Conservation (phyloP, 2,329 filamentous ascomycete species). For the Claviceps sorghi region DNA sequence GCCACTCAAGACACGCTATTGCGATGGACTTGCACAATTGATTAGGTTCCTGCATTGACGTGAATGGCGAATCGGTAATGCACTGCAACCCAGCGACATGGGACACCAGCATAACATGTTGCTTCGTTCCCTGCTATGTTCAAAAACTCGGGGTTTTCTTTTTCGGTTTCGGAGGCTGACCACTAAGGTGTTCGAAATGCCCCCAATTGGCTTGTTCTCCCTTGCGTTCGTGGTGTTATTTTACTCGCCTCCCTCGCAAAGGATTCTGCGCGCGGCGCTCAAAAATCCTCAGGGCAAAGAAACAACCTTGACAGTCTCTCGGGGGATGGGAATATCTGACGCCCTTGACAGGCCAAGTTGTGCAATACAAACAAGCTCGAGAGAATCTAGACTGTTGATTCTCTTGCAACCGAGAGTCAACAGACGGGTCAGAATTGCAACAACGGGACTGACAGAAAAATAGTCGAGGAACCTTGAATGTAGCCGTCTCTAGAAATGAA, state of each 20-base stretch:
- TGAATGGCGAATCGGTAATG: neutral
- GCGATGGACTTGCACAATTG: neutral
- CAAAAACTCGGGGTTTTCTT: conserved; percentile 1
- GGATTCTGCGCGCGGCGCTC: neutral
- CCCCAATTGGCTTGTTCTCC: conserved; percentile 1
- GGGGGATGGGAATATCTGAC: neutral
- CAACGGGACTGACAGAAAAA: neutral
- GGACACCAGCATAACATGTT: neutral
- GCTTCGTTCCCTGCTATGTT: too few species aligned
- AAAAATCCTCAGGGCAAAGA: neutral
- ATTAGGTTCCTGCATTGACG: neutral
- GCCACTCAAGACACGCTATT: neutral
- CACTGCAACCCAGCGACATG: neutral
- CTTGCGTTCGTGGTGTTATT: conserved; percentile 1
- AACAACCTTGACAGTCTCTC: neutral
- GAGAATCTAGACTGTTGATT: neutral
- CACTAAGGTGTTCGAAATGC: neutral
- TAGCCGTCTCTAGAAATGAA: neutral
- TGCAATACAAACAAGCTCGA: neutral
- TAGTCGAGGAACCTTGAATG: neutral
- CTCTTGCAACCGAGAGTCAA: neutral
- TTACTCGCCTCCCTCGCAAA: neutral
- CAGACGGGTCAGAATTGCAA: neutral
- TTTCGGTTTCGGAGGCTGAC: neutral
- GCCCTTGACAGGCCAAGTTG: neutral